Base-by-base conservation (phyloP, 352 stramenopile genomes). In the Blastocystis sp. region DNA sequence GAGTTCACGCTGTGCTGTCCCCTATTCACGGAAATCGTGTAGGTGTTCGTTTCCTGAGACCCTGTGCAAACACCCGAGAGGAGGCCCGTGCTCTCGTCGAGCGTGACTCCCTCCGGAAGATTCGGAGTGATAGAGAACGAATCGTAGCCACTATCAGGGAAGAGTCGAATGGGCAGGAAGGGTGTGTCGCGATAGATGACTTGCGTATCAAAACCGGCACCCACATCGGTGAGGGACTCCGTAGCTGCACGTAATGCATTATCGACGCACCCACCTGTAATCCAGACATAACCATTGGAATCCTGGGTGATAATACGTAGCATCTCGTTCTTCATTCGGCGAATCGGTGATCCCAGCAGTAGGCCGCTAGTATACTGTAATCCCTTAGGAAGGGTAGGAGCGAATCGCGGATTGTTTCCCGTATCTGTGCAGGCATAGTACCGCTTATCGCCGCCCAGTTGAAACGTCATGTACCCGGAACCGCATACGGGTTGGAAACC, bases 11-110 rank as follows among this genome's bases (percentile, higher is more conserved):
- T 37, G 26, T 74, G 19, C 13, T 6, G 19, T 74, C 63, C 31
- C 35, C 19, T 74, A 31, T n/a, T 78, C 29, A 45, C 69, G 35
- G 69, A 63, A 1, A 80, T 41, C 13, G 69, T 80, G n/a, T 80
- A 80, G 0, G 35, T 41, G 12, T 16, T 4, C 3, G 31, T 37
- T 12, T 9, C 0, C 31, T 33, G 6, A 3, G 2, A 39, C 13
- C 69, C 69, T 12, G 12, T 1, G n/a, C 60, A 80, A 3, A 37
- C 35, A 3, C 69, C 69, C 3, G 1, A n/a, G 6, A 80, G 13
- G 2, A 62, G 6, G 19, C 69, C 69, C 12, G 24, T 24, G 3
- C 24, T 62, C 12, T 1, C 9, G 50, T 80, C 45, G 19, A 80
- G 60, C 3, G 41, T 39, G 4, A 80, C 39, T 1, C 69, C 69